Evolutionary conservation across 164 flowering plant genomes (phyloP), one percentile per base, ranked within the genome.

Genomic region (Sextonia rubra): DNA sequence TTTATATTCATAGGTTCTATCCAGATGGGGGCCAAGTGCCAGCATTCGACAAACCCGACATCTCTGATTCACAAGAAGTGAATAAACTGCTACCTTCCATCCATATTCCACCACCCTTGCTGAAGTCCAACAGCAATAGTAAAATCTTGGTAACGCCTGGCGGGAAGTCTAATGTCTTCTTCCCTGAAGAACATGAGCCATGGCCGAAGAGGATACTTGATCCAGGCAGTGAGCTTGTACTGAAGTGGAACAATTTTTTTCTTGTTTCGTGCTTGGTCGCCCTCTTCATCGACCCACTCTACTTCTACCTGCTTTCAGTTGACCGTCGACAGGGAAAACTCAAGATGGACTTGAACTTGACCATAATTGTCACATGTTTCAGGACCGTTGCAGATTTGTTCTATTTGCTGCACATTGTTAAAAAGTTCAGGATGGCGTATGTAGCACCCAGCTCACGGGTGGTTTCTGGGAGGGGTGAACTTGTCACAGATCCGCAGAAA

Each of bases 391-490:
- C 91, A 0, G 98, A 93, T 78, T 25, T 90, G 9, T 90, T 90
- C 80, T 91, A 91, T 78, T 26, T 88, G 70, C 68, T 90, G 74
- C 92, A 91, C 69, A 66, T 93, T 80, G 44, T 85, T 25, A 86
- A 91, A 18, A 90, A 90, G 75, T 93, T 91, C 74, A 82, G 91
- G 79, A 90, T 90, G 4, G 97, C 90, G 14, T 93, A 88, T 82
- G 83, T 91, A 24, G 86, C 94, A 0, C 98, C 98, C 0, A 87
- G 82, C 71, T 85, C 97, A 8, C 79, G 91, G 55, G 89, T 91
- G 55, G 89, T 91, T 2, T 89, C 90, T 84, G 98, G 98, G 8
- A 91, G 90, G 76, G 98, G 98, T 71, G 97, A 90, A 68, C 94
- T 93, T 77, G 97, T 93, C 5, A 88, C 83, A 89, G 92, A 93